A percentile compares a stretch with the other conserved stretches of the same genome.
Evolutionary conservation across 176 grass and related monocot genomes (phyloP).

Genomic region (sorghum (Sorghum bicolor)): Sorghum_bicolor_NCBIv3 NC_012873.2:41118501-41119000

Average conservation of each 20-base stretch:
- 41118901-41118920: constrained; percentile 65
- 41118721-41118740: constrained; percentile 82
- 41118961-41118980: not conserved
- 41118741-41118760: constrained; percentile 76
- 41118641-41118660: constrained; percentile 14
- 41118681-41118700: not conserved
- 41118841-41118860: not conserved
- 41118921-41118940: constrained; percentile 1
- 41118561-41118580: constrained; percentile 94
- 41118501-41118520: constrained; percentile 1
- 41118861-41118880: constrained; percentile 69
- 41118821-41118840: not conserved
- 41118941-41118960: not conserved
- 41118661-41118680: not conserved
- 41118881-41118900: constrained; percentile 45
- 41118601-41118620: constrained; percentile 88
- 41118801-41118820: constrained; percentile 7
- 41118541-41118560: constrained; percentile 85
- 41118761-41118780: constrained; percentile 85
- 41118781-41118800: constrained; percentile 5
- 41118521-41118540: constrained; percentile 58
- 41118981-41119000: constrained; percentile 38
- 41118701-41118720: constrained; percentile 78
- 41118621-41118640: not conserved
- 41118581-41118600: constrained; percentile 80